Evolutionary conservation across 2,329 filamentous ascomycete species (phyloP).

Genomic region (Pochonia chlamydosporia): DNA sequence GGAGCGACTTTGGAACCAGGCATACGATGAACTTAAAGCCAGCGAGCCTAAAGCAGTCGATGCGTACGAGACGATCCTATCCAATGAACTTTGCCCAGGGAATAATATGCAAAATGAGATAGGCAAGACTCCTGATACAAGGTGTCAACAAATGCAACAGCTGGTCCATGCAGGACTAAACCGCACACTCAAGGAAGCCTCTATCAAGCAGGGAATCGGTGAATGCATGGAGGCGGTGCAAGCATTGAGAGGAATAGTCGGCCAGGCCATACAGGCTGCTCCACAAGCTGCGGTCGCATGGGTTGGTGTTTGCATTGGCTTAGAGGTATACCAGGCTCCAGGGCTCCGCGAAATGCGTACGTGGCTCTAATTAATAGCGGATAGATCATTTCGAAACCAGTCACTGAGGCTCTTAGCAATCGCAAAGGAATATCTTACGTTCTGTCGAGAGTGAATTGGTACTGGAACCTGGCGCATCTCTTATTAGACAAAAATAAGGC

Average conservation of each 20-base stretch:
- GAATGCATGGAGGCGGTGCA: too few species aligned
- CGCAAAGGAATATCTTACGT: slow-evolving; percentile 28
- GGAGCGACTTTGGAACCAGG: not conserved
- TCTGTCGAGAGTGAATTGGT: slow-evolving; percentile 27
- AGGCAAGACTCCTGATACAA: too few species aligned
- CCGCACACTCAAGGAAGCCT: too few species aligned
- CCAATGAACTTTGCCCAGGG: not conserved
- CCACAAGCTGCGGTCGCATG: slow-evolving; percentile 31
- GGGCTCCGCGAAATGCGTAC: too few species aligned
- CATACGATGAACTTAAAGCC: not conserved
- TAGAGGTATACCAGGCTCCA: too few species aligned
- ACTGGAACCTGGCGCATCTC: too few species aligned
- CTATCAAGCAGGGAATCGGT: too few species aligned
- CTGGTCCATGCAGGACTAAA: too few species aligned
- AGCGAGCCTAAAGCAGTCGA: not conserved
- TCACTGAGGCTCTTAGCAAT: slow-evolving; percentile 21
- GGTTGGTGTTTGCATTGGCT: slow-evolving; percentile 26
- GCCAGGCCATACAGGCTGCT: too few species aligned
- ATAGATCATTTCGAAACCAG: slow-evolving; percentile 25
- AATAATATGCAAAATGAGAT: not conserved
- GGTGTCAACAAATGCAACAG: too few species aligned
- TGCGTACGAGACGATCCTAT: not conserved
- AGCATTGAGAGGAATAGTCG: too few species aligned
- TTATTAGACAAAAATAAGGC: too few species aligned
- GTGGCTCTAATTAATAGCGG: slow-evolving; percentile 15